Base-by-base conservation (phyloP, 2,329 filamentous ascomycete genomes). In the Aspergillus brasiliensis region DNA sequence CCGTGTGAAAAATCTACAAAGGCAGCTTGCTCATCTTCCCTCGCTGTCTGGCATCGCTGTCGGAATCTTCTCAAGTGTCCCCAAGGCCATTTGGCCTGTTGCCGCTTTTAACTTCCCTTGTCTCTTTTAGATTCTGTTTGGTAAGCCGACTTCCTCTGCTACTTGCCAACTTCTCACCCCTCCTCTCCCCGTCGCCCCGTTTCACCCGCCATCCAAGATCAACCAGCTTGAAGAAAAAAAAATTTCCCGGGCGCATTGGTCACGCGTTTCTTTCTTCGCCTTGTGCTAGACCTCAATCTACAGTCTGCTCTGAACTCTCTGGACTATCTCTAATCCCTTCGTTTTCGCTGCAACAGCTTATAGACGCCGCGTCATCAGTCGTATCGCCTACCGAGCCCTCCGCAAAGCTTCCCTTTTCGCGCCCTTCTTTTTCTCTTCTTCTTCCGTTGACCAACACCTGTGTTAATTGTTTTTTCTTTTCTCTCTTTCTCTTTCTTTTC, bases 291-390 rank as follows among this genome's bases (percentile, higher is more conserved):
- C 54, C 21, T 52, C 44, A 37, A 37, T 52, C 44, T 27, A 27
- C 23, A 21, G 38, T 48, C 47, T 44, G 15, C 44, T 34, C 54
- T 23, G 48, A 48, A 25, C 57, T 62, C 58, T 52, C 31, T 62
- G 48, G 37, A 56, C 62, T 42, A 17, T 69, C 56, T 56, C 59
- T 62, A 58, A 66, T 40, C 37, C 42, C 54, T 47, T 57, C n/a
- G 38, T 49, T 37, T 34, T 34, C 31, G 46, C 54, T 59, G 57
- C 67, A 57, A 63, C 60, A 75, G 73, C 64, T 63, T 58, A 72
- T 74, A 73, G 65, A 61, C 67, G 63, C 70, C 70, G 70, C 69
- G 69, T 73, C 67, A 73, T 71, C 65, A 67, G 65, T 67, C 64
- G 63, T 69, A 68, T 64, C 63, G 60, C 64, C 31, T 57, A 63